Conservation (phyloP, 768 basidiomycete species). For the Tricholoma matsutake region DNA sequence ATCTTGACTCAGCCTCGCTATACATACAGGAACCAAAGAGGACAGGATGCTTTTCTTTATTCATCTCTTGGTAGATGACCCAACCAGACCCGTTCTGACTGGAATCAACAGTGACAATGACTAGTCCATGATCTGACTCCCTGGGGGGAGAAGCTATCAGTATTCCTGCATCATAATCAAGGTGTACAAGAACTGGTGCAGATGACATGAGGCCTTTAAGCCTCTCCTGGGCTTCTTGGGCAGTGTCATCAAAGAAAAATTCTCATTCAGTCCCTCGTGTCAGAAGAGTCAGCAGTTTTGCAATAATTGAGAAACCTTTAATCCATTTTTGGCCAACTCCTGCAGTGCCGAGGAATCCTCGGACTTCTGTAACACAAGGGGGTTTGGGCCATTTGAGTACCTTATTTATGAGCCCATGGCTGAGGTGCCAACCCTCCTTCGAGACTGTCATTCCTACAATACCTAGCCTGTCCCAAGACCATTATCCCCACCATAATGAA, state of each 20-base stretch:
- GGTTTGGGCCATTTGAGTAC: conserved; percentile 27
- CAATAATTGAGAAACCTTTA: conserved; percentile 17
- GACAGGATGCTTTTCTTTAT: no score
- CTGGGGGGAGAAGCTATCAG: conserved; percentile 6
- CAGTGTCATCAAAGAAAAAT: conserved; percentile 24
- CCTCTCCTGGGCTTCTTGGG: conserved; percentile 20
- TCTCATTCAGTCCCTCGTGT: conserved; percentile 3
- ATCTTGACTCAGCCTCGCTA: conserved; percentile 28
- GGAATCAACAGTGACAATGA: conserved; percentile 36
- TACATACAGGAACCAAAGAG: no score
- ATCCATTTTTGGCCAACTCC: conserved; percentile 25
- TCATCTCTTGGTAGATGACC: conserved; percentile 35
- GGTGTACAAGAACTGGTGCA: conserved; percentile 26
- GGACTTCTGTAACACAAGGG: conserved; percentile 13
- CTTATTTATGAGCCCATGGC: conserved; percentile 20
- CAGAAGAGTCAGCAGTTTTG: conserved; percentile 23
- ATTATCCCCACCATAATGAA: no score
- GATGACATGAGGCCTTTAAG: conserved; percentile 20
- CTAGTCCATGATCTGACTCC: conserved; percentile 16
- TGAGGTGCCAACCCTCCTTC: conserved; percentile 26
- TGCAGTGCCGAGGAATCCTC: conserved; percentile 23
- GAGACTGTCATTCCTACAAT: no score
- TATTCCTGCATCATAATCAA: conserved; percentile 28
- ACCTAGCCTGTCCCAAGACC: no score
- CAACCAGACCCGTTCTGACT: conserved; percentile 31